Percentiles rank a stretch among this genome's conserved stretches.
Evolutionary conservation across 1,284 basidiomycete genomes (phyloP).

Genomic region (Marasmius sp.): DNA sequence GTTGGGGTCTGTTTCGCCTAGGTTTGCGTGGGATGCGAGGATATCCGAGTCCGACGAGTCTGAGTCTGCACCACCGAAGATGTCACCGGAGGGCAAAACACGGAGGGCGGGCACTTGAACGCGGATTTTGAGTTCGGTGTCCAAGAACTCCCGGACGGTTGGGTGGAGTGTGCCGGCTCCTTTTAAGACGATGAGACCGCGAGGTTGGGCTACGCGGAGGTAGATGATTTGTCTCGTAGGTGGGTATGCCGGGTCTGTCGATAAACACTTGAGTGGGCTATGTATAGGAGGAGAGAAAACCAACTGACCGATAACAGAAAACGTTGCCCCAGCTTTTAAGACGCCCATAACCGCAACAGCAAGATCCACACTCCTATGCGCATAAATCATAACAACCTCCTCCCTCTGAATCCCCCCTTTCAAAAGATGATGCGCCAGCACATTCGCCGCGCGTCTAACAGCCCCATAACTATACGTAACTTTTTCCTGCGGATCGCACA

Average conservation of each 20-base stretch:
- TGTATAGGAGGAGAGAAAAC: neutral
- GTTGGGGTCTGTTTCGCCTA: conserved; percentile 75
- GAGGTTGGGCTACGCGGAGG: conserved; percentile 90
- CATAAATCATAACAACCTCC: conserved; percentile 99
- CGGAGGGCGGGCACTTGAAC: conserved; percentile 92
- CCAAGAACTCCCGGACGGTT: conserved; percentile 85
- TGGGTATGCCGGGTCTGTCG: conserved; percentile 92
- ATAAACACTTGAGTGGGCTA: conserved; percentile 11
- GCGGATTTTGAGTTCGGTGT: conserved; percentile 82
- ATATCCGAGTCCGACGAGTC: conserved; percentile 44
- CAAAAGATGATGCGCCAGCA: conserved; percentile 90
- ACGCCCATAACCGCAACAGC: conserved; percentile 97
- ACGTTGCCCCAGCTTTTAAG: conserved; percentile 95
- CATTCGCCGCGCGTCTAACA: conserved; percentile 86
- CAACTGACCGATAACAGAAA: conserved; percentile 90
- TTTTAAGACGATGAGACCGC: conserved; percentile 90
- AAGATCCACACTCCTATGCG: conserved; percentile 93
- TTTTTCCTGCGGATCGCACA: conserved; percentile 50
- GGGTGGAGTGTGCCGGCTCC: conserved; percentile 86
- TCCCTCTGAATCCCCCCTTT: conserved; percentile 86
- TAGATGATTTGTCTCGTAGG: conserved; percentile 95
- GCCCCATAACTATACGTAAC: conserved; percentile 77
- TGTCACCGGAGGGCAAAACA: conserved; percentile 59
- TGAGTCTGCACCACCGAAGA: conserved; percentile 62
- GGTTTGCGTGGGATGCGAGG: conserved; percentile 48